Percentiles rank a stretch among this genome's conserved stretches.
Evolutionary conservation across 164 flowering plant genomes (phyloP).

Genomic region (Nelumbo lutea): DNA sequence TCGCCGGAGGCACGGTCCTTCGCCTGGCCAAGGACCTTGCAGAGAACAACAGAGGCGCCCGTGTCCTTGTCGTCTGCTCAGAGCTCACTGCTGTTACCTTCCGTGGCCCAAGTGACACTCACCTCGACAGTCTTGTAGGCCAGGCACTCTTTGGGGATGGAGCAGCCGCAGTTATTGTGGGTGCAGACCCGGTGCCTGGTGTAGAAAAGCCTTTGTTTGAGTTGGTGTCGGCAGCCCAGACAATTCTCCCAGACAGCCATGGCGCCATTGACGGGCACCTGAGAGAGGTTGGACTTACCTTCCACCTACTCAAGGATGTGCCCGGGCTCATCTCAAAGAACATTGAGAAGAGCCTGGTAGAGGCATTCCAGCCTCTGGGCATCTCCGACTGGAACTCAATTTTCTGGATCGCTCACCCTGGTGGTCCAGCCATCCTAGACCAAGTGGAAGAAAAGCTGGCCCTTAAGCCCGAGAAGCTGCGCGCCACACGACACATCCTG

Average conservation of each 20-base stretch:
- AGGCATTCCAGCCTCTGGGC: constrained; percentile 9
- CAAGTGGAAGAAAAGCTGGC: neutral
- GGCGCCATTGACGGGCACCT: constrained; percentile 7
- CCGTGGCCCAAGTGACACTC: constrained; percentile 9
- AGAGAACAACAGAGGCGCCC: constrained; percentile 13
- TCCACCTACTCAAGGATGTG: constrained; percentile 7
- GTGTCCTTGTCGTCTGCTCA: constrained; percentile 10
- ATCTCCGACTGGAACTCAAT: constrained; percentile 2
- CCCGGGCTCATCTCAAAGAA: constrained; percentile 8
- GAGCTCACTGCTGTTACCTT: constrained; percentile 5
- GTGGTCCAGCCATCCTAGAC: constrained; percentile 8
- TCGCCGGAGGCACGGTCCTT: constrained; percentile 12
- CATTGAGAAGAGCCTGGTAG: constrained; percentile 1
- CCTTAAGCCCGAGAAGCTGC: constrained; percentile 3
- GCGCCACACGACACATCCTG: constrained; percentile 1
- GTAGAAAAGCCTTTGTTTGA: constrained; percentile 9
- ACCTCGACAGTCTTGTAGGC: constrained; percentile 11
- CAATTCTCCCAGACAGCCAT: constrained; percentile 4
- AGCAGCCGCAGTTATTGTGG: constrained; percentile 9
- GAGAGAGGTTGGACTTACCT: constrained; percentile 2
- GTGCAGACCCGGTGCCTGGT: constrained; percentile 5
- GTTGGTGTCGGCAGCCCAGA: constrained; percentile 4
- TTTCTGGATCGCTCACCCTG: constrained; percentile 10
- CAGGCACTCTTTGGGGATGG: constrained; percentile 16
- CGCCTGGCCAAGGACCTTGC: constrained; percentile 16